Conservation (phyloP, 2,329 filamentous ascomycete genomes). For the Paecilomyces formosus region DNA sequence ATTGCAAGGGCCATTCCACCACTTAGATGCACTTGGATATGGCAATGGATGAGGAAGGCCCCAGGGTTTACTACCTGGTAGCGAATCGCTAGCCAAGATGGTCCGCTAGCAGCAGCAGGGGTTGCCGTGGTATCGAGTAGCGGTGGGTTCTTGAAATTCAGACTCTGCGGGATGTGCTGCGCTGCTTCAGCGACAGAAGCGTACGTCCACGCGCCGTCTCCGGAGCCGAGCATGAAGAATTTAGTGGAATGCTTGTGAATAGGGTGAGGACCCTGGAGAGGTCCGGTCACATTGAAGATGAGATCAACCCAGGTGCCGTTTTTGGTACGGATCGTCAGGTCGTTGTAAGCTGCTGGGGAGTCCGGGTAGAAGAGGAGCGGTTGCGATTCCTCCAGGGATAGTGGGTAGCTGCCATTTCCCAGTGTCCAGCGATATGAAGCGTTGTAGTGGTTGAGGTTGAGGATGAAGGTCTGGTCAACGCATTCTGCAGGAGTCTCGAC, state of each 20-base stretch:
- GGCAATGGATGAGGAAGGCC: conserved; percentile 50
- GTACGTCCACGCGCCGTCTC: conserved; percentile 46
- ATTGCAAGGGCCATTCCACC: conserved; percentile 52
- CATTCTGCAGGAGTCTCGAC: conserved; percentile 33
- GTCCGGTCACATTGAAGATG: conserved; percentile 40
- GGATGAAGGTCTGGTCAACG: conserved; percentile 41
- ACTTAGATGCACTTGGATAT: conserved; percentile 47
- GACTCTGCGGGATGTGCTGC: conserved; percentile 38
- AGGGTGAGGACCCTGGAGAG: conserved; percentile 49
- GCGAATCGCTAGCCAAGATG: conserved; percentile 45
- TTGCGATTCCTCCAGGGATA: conserved; percentile 24
- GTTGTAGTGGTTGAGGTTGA: conserved; percentile 22
- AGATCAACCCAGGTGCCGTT: conserved; percentile 50
- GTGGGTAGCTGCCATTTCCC: conserved; percentile 33
- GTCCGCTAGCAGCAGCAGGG: conserved; percentile 19
- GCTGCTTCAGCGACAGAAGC: conserved; percentile 47
- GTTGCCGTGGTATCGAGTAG: conserved; percentile 45
- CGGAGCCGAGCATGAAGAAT: conserved; percentile 50
- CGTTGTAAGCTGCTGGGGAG: conserved; percentile 26
- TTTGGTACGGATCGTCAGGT: conserved; percentile 43
- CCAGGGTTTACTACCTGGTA: conserved; percentile 49
- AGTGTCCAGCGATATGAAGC: conserved; percentile 49
- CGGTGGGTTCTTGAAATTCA: conserved; percentile 53
- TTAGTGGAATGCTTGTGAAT: conserved; percentile 60
- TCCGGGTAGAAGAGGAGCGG: conserved; percentile 44